phyloP scores from a whole-genome alignment of 2,329 filamentous ascomycete species.

The Myriangium duriaei region DNA sequence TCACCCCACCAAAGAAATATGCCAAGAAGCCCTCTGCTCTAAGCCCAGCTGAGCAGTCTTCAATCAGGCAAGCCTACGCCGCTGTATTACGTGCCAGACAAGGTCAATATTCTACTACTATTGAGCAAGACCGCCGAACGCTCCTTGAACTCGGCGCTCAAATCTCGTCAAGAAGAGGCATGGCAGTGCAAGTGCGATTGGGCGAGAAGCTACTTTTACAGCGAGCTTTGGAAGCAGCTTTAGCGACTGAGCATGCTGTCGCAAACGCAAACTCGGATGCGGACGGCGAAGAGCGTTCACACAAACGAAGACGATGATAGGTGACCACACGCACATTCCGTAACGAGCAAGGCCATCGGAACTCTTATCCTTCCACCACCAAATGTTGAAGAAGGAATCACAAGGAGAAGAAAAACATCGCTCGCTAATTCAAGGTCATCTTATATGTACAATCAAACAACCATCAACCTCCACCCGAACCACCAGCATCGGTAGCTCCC shows the following conservation, averaged over 20 bases:
- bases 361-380: no score
- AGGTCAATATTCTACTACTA: constrained; percentile 9
- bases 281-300: constrained; percentile 14
- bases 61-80: background rate
- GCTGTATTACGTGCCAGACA: constrained; percentile 6
- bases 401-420: constrained; percentile 17
- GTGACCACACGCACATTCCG: no score
- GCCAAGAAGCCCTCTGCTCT: constrained; percentile 4
- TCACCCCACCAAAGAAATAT: background rate
- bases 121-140: constrained; percentile 14
- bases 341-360: no score
- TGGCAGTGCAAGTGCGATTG: constrained; percentile 55
- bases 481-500: constrained; percentile 2
- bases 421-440: constrained; percentile 3
- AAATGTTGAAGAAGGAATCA: no score
- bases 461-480: background rate
- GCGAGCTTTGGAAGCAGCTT: constrained; percentile 35
- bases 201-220: constrained; percentile 60
- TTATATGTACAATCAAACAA: constrained; percentile 6
- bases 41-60: background rate
- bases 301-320: constrained; percentile 15
- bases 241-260: no score
- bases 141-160: background rate
- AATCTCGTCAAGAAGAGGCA: constrained; percentile 20
- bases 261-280: no score